These are phyloP conservation scores for Paracoccidioides brasiliensis DNA, from an alignment of 2,329 filamentous ascomycete species.

Conservation along the genomic window DNA sequence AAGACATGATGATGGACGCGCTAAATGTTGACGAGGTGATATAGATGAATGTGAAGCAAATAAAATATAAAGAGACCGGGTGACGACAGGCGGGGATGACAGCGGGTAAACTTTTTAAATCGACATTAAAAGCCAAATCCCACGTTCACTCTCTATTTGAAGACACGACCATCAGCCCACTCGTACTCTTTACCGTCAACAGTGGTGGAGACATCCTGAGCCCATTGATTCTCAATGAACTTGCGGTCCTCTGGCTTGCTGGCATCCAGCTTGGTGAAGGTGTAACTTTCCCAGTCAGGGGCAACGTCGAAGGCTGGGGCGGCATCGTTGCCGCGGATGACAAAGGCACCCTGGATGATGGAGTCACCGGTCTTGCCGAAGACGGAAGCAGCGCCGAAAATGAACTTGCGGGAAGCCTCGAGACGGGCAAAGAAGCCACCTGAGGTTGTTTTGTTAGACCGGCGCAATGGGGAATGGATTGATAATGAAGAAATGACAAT, in stretches of 20 bases:
- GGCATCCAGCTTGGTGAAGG: slow-evolving; percentile 91
- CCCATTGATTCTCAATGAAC: slow-evolving; percentile 78
- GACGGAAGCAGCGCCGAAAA: slow-evolving; percentile 84
- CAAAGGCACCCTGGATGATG: slow-evolving; percentile 82
- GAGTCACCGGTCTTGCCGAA: slow-evolving; percentile 83
- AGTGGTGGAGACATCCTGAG: slow-evolving; percentile 73
- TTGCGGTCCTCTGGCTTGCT: slow-evolving; percentile 71
- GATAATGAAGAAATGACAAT: neutral
- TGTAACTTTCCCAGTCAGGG: slow-evolving; percentile 93
- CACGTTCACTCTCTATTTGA: slow-evolving; percentile 59
- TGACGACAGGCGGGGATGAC: neutral
- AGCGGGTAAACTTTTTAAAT: neutral
- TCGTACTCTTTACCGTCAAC: slow-evolving; percentile 78
- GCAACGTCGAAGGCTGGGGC: slow-evolving; percentile 86
- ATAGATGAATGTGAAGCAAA: neutral
- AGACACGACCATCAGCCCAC: slow-evolving; percentile 90
- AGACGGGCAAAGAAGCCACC: slow-evolving; percentile 94
- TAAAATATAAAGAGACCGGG: neutral
- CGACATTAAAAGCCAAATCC: neutral
- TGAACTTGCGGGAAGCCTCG: slow-evolving; percentile 93
- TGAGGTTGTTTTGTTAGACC: slow-evolving; percentile 11
- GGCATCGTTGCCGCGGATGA: slow-evolving; percentile 84
- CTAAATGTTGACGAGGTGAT: neutral
- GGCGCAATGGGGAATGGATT: neutral
- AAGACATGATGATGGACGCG: no score